A percentile compares a stretch with the other conserved stretches of the same genome.
phyloP scores from a whole-genome alignment of 805 yeast species.

The Torulaspora quercuum region DNA sequence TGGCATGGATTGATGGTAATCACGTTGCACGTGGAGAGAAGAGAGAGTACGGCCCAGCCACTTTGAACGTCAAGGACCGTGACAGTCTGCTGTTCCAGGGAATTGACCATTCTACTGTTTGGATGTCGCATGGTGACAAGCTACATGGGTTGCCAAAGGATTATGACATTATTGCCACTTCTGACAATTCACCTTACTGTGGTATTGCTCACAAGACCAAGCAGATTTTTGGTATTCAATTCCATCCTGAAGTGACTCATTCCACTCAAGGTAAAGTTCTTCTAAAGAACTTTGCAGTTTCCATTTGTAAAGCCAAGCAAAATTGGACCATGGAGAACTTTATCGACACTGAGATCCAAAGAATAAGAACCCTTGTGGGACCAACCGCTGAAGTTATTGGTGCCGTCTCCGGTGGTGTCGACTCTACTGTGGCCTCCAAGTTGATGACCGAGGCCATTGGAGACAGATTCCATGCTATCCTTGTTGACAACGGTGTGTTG shows the following conservation, averaged over 20 bases:
- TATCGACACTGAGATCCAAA: constrained; percentile 90
- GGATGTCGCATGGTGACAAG: constrained; percentile 99
- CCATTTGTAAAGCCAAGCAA: constrained; percentile 78
- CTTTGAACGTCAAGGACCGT: constrained; percentile 68
- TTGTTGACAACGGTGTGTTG: constrained; percentile 97
- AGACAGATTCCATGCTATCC: constrained; percentile 95
- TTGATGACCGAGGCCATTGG: constrained; percentile 98
- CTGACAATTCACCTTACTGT: constrained; percentile 93
- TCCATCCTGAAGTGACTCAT: constrained; percentile 99
- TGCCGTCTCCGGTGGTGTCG: constrained; percentile 99
- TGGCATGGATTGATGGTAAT: constrained; percentile 96
- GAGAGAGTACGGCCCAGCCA: constrained; percentile 97
- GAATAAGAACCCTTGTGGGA: constrained; percentile 89
- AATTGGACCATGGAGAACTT: constrained; percentile 99
- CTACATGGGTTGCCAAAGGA: constrained; percentile 85
- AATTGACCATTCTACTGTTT: constrained; percentile 90
- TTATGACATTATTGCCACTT: constrained; percentile 82
- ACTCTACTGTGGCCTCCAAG: constrained; percentile 98
- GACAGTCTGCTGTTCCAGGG: constrained; percentile 74
- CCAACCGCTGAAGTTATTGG: constrained; percentile 98
- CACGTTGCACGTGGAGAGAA: constrained; percentile 91
- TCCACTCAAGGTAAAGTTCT: constrained; percentile 84
- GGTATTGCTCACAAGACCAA: constrained; percentile 78
- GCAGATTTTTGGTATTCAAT: constrained; percentile 89
- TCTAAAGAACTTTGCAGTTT: constrained; percentile 88